Evolutionary conservation across 2,329 filamentous ascomycete species (phyloP).

Genomic region (Emydomyces testavorans): DNA sequence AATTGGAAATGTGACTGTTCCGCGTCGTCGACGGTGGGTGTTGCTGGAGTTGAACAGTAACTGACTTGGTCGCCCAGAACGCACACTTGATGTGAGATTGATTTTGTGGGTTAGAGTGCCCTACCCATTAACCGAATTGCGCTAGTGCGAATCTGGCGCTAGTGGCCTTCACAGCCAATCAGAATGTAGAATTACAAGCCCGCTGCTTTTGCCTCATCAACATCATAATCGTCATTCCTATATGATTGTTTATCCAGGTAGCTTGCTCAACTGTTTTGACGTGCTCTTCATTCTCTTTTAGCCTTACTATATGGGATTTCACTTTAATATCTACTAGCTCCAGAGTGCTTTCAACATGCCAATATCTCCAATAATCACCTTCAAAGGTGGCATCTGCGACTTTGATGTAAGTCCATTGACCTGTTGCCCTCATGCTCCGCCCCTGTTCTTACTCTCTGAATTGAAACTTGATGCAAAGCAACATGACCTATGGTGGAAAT

Average conservation of each 20-base stretch:
- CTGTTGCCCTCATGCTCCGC: constrained; percentile 5
- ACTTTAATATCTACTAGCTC: not conserved
- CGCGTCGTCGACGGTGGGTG: constrained; percentile 35
- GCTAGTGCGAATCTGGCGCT: constrained; percentile 28
- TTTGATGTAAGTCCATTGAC: constrained; percentile 53
- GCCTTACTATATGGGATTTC: not conserved
- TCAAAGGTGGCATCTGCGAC: constrained; percentile 88
- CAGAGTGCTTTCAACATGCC: constrained; percentile 50
- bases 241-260: not conserved
- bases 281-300: not conserved
- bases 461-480: not conserved
- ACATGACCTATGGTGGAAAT: not conserved
- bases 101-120: constrained; percentile 37
- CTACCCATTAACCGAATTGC: constrained; percentile 32
- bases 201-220: constrained; percentile 14
- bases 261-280: not conserved
- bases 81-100: constrained; percentile 26
- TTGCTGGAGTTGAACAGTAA: constrained; percentile 29
- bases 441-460: not conserved
- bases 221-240: constrained; percentile 13
- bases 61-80: constrained; percentile 27
- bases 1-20: constrained; percentile 22
- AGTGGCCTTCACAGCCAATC: constrained; percentile 9
- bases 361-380: constrained; percentile 75
- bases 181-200: not conserved